These are phyloP conservation scores for Neofusicoccum sp. DNA, from an alignment of 2,329 filamentous ascomycete genomes.

Conservation along the genomic window DNA sequence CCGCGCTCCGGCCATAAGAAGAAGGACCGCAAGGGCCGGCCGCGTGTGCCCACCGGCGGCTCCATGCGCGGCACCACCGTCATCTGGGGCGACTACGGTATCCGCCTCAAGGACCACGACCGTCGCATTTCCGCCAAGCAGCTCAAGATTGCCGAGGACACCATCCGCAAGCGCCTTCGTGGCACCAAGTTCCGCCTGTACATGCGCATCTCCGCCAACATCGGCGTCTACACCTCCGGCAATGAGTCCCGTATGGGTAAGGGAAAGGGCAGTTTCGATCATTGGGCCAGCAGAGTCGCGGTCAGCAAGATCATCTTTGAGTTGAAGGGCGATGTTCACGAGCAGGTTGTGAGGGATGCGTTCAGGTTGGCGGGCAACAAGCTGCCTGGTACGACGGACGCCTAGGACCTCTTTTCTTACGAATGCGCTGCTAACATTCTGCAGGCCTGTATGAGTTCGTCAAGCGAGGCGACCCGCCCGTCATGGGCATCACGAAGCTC, in stretches of 20 bases:
- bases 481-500: conserved; percentile 92
- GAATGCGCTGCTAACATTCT: conserved; percentile 14
- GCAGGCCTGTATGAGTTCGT: conserved; percentile 88
- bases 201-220: conserved; percentile 86
- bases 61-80: conserved; percentile 92
- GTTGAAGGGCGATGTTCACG: conserved; percentile 87
- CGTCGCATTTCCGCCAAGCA: conserved; percentile 85
- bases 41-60: conserved; percentile 86
- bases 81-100: conserved; percentile 92
- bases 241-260: conserved; percentile 99
- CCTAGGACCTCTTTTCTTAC: background rate
- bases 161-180: conserved; percentile 84
- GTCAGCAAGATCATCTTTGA: conserved; percentile 94
- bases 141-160: conserved; percentile 88
- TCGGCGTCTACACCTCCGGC: conserved; percentile 92
- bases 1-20: conserved; percentile 79
- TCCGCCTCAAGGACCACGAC: conserved; percentile 92
- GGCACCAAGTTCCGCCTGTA: conserved; percentile 92
- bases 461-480: conserved; percentile 83
- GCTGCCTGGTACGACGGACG: conserved; percentile 70
- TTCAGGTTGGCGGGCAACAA: conserved; percentile 94
- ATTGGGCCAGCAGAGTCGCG: conserved; percentile 88
- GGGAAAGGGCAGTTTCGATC: conserved; percentile 95
- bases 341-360: conserved; percentile 90
- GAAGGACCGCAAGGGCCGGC: conserved; percentile 86